Conservation (phyloP, 768 basidiomycete species). For the Vishniacozyma victoriae region DNA sequence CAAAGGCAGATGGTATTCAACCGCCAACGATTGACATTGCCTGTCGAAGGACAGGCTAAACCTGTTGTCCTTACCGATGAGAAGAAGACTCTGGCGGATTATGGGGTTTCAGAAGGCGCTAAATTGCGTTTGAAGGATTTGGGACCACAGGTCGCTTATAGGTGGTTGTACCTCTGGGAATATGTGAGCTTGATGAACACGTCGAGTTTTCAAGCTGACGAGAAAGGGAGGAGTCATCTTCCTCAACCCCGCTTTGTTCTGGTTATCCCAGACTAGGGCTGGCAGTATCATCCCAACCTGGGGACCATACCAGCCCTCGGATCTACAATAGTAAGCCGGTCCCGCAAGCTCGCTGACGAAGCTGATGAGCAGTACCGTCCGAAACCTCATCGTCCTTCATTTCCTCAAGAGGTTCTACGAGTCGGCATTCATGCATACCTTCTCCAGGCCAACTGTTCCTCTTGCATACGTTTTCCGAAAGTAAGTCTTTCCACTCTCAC, state of each 20-base stretch:
- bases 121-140: conserved; percentile 79
- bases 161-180: conserved; percentile 84
- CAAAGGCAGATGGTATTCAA: conserved; percentile 67
- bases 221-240: conserved; percentile 74
- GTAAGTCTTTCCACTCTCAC: conserved; percentile 50
- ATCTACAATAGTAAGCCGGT: conserved; percentile 39
- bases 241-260: conserved; percentile 79
- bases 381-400: conserved; percentile 69
- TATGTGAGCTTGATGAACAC: conserved; percentile 65
- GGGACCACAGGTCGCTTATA: conserved; percentile 83
- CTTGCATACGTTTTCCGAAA: conserved; percentile 79
- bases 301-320: conserved; percentile 52
- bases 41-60: conserved; percentile 52
- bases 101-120: conserved; percentile 58
- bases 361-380: conserved; percentile 51
- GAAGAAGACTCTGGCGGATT: conserved; percentile 56
- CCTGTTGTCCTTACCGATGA: conserved; percentile 57
- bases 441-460: conserved; percentile 94
- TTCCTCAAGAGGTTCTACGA: conserved; percentile 89
- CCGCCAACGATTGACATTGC: conserved; percentile 63
- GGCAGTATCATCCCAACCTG: too few relatives aligned
- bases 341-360: conserved; percentile 9
- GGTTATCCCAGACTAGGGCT: conserved; percentile 60
- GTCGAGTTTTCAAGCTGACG: neutral
- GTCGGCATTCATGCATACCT: conserved; percentile 87